Evolutionary conservation across 768 basidiomycete species (phyloP), one percentile per base, ranked within the genome.

Genomic region (Lyophyllum shimeji): DNA sequence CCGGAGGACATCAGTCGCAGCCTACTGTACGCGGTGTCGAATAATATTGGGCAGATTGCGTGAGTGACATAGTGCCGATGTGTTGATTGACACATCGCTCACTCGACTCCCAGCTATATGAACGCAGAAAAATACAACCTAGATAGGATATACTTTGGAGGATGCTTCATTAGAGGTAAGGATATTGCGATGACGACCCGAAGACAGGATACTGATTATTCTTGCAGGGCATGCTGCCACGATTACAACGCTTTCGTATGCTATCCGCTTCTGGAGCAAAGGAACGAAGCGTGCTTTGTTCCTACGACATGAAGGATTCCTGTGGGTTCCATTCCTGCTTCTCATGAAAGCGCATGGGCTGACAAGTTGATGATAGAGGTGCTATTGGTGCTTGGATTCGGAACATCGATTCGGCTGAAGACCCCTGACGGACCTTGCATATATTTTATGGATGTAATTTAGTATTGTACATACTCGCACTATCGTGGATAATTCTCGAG

Each of bases 21-120:
- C 72, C 74, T 99, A 69, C 79, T 99, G 29, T 98, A 98, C 70
- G 96, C 95, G 15, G 84, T 99, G 58, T 95, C 93, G 64, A 99
- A 99, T 75, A 99, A 99, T 71, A 99, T 99, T 63, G 97, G 97
- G 15, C 97, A 99, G 73, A 98, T 99, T 75, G 97, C 97, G 96
- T 99, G 72, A 70, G 95, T 89, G 44, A 37, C 29, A 34, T 55
- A 37, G 2, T 25, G 37, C 24, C 13, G 25, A 23, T 46, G 51
- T 49, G 40, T 21, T 49, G 46, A 46, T 46, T 54, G 29, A 46
- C 20, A 37, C 40, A 23, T 53, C 46, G 24, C 55, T 60, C 31
- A 40, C 51, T 52, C 52, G 49, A 29, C 56, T 55, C 12, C 29
- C 68, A 96, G 93, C 46, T 98, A 95, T 72, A 98, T 99, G 97